These are phyloP conservation scores for Exserohilum rostratum DNA, from an alignment of 2,329 filamentous ascomycete species.

Conservation along the genomic window DNA sequence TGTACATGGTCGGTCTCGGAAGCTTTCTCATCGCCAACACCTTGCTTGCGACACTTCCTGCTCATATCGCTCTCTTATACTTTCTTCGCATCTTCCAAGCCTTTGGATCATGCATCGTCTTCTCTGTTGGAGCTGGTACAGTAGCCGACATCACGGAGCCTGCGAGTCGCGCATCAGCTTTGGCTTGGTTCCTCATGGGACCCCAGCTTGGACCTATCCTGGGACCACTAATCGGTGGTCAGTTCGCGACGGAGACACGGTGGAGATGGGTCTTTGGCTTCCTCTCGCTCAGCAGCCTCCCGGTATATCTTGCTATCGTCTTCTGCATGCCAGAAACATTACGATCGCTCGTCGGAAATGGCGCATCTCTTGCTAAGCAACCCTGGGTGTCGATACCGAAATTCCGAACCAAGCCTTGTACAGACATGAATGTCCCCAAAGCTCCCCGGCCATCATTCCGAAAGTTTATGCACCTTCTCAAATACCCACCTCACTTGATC, in stretches of 20 bases:
- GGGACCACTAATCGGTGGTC: slow-evolving; percentile 53
- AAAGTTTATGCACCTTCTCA: slow-evolving; percentile 32
- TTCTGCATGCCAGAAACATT: slow-evolving; percentile 56
- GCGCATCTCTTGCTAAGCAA: slow-evolving; percentile 34
- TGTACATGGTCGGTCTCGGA: slow-evolving; percentile 51
- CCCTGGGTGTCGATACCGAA: slow-evolving; percentile 37
- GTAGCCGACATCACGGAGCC: slow-evolving; percentile 53
- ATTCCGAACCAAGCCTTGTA: slow-evolving; percentile 29
- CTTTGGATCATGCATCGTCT: slow-evolving; percentile 52
- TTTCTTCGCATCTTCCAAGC: slow-evolving; percentile 52
- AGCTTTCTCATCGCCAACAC: slow-evolving; percentile 51
- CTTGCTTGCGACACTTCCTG: slow-evolving; percentile 48
- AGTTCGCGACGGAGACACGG: slow-evolving; percentile 40
- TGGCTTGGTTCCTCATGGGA: slow-evolving; percentile 53
- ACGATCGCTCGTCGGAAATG: slow-evolving; percentile 54
- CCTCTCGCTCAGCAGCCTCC: slow-evolving; percentile 33
- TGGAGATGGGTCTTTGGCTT: slow-evolving; percentile 58
- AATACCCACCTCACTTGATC: slow-evolving; percentile 37
- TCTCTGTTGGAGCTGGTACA: slow-evolving; percentile 53
- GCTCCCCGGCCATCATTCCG: slow-evolving; percentile 31
- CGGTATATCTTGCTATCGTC: slow-evolving; percentile 37
- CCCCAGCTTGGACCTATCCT: slow-evolving; percentile 54
- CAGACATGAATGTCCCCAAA: slow-evolving; percentile 25
- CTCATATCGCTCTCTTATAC: slow-evolving; percentile 49
- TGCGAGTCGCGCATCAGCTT: slow-evolving; percentile 48